Evolutionary conservation across 2,329 filamentous ascomycete genomes (phyloP).

Genomic region (Ceratocystis cubensis): DNA sequence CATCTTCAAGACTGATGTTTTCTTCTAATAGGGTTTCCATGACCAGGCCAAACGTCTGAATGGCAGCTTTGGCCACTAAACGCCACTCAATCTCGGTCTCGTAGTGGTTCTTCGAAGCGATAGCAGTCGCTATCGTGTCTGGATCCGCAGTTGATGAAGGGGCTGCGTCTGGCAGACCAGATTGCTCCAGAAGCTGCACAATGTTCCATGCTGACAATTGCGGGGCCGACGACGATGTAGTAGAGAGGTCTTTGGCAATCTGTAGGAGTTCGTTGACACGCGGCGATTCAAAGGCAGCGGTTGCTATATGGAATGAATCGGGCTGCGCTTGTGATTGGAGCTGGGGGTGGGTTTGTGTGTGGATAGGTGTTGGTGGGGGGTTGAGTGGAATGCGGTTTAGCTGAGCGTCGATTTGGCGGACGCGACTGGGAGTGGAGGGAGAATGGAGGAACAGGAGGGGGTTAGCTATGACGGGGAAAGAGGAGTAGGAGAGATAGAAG

Average conservation of each 20-base stretch:
- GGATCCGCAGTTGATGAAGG: not conserved
- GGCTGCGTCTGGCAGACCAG: constrained; percentile 38
- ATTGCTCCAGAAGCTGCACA: constrained; percentile 47
- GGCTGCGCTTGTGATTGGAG: constrained; percentile 23
- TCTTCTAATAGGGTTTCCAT: constrained; percentile 67
- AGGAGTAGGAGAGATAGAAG: not conserved
- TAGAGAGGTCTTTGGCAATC: constrained; percentile 59
- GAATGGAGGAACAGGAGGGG: not conserved
- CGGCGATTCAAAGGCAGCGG: constrained; percentile 36
- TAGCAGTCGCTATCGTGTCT: constrained; percentile 20
- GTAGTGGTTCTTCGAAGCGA: constrained; percentile 36
- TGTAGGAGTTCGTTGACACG: constrained; percentile 50
- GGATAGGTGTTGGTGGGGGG: not conserved
- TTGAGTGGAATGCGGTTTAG: constrained; percentile 48
- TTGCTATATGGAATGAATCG: constrained; percentile 26
- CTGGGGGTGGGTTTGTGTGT: constrained; percentile 14
- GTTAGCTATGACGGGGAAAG: constrained; percentile 4
- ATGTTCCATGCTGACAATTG: constrained; percentile 51
- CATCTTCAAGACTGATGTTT: constrained; percentile 69
- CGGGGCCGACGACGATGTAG: constrained; percentile 50
- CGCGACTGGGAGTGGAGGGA: constrained; percentile 35
- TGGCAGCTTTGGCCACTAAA: constrained; percentile 75
- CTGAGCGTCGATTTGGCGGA: constrained; percentile 51
- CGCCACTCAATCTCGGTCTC: constrained; percentile 82
- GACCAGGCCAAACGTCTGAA: constrained; percentile 77